Evolutionary conservation across 306 rosid species (phyloP), one percentile per base, ranked within the genome.

Genomic region (Glycine soja): DNA sequence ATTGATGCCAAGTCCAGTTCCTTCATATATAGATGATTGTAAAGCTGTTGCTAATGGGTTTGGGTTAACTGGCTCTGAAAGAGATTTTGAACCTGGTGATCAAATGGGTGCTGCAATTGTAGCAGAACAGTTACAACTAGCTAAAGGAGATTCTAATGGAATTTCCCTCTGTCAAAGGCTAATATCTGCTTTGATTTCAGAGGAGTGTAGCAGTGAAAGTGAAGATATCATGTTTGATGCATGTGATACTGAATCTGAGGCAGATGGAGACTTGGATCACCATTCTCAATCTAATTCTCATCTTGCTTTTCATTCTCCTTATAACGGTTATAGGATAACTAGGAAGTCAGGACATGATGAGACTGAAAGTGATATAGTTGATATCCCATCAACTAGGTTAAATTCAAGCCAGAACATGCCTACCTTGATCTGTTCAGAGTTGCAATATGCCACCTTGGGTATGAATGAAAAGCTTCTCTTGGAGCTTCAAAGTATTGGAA

Each of bases 401-500:
- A 88, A 42, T 63, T 77, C 90, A 66, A 87, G 86, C 72, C 74
- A 73, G 79, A 72, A 72, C 14, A 62, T 83, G 80, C 58, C 91
- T 80, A 83, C 74, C 77, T 59, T 69, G 74, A 18, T 75, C 70
- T 88, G 85, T 85, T 88, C 94, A 58, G 97, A 91, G 72, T 86
- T 77, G 66, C 93, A 86, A 71, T 94, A 92, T 81, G 94, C 84
- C 68, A 82, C 79, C 81, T 82, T 91, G 91, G 81, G 85, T 71
- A 53, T 93, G 73, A 89, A 91, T 81, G 94, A 89, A 57, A 95
- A 82, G 84, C 89, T 95, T 85, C 89, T 92, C 48, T 84, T 93
- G 90, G 99, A 95, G 90, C 87, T 95, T 86, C 94, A 86, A 73
- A 91, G 97, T 80, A 85, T 95, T 82, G 99, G 94, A 77, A 84